Conservation (phyloP, 1,139 yeast genomes). For the Candida sojae region DNA sequence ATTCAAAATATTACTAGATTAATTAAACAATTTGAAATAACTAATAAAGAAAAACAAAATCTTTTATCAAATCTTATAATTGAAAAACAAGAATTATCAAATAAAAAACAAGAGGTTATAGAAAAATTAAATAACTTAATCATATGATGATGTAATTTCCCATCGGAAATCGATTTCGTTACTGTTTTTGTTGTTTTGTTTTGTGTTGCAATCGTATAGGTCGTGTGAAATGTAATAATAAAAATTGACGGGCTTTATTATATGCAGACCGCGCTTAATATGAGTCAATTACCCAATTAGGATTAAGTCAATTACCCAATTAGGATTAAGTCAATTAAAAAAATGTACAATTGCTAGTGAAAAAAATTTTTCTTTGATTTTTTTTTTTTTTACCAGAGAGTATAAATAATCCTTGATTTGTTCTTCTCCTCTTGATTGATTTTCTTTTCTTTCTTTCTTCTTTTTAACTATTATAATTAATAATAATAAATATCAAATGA, state of each 20-base stretch:
- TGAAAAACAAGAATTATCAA: slow-evolving; percentile 9
- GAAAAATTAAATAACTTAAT: slow-evolving; percentile 4
- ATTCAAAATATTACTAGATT: slow-evolving; percentile 7
- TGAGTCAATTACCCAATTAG: slow-evolving; percentile 12
- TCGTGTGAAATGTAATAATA: neutral
- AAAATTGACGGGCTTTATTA: neutral
- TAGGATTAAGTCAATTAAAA: slow-evolving; percentile 7
- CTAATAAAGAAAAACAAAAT: slow-evolving; percentile 7
- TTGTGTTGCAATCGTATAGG: neutral
- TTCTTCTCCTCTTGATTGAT: neutral
- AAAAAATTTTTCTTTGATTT: slow-evolving; percentile 7
- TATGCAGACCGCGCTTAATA: slow-evolving; percentile 14
- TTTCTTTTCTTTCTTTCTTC: neutral
- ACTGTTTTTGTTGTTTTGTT: neutral
- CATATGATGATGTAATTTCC: neutral
- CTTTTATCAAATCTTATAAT: neutral
- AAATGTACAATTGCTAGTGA: no score
- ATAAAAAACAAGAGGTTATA: slow-evolving; percentile 10
- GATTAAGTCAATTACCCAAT: slow-evolving; percentile 13
- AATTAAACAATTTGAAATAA: slow-evolving; percentile 10
- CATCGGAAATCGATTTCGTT: no score
- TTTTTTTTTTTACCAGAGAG: neutral
- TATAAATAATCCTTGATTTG: slow-evolving; percentile 1
- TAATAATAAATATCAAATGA: slow-evolving; percentile 3
- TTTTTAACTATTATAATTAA: neutral